phyloP scores from a whole-genome alignment of 1,284 basidiomycete genomes.

The Apiotrichum gamsii region DNA sequence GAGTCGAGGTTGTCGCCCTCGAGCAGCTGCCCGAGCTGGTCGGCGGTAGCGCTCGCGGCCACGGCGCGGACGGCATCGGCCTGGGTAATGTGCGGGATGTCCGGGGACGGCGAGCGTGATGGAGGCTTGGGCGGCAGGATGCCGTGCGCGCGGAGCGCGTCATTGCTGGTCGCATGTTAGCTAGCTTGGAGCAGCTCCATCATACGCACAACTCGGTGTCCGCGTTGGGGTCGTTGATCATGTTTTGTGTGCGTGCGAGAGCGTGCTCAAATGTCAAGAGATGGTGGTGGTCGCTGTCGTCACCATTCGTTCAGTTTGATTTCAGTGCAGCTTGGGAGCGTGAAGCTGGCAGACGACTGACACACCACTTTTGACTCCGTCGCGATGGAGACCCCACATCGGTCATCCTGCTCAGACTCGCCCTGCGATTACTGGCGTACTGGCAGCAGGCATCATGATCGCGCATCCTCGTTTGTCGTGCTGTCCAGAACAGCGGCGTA shows the following conservation, averaged over 20 bases:
- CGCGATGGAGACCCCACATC: no score
- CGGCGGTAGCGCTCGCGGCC: conserved; percentile 54
- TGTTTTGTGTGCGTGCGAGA: neutral
- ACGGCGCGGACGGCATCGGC: conserved; percentile 49
- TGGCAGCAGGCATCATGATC: no score
- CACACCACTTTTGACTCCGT: no score
- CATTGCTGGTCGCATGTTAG: conserved; percentile 58
- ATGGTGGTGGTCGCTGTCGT: neutral
- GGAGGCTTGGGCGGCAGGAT: conserved; percentile 72
- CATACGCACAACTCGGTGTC: conserved; percentile 82
- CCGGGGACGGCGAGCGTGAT: conserved; percentile 61
- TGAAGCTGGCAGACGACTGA: no score
- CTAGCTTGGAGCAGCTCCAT: neutral
- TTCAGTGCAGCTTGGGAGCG: no score
- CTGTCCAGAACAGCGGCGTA: no score
- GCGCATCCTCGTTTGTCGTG: no score
- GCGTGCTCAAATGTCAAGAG: neutral
- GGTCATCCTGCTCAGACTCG: no score
- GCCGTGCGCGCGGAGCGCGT: conserved; percentile 82
- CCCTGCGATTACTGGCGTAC: no score
- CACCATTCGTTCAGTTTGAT: no score
- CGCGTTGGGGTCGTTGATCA: conserved; percentile 63
- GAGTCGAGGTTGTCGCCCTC: conserved; percentile 65
- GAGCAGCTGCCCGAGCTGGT: conserved; percentile 58
- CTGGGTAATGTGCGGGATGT: conserved; percentile 48